Evolutionary conservation across 2,329 filamentous ascomycete species (phyloP).

Genomic region (Colletotrichum limetticola): DNA sequence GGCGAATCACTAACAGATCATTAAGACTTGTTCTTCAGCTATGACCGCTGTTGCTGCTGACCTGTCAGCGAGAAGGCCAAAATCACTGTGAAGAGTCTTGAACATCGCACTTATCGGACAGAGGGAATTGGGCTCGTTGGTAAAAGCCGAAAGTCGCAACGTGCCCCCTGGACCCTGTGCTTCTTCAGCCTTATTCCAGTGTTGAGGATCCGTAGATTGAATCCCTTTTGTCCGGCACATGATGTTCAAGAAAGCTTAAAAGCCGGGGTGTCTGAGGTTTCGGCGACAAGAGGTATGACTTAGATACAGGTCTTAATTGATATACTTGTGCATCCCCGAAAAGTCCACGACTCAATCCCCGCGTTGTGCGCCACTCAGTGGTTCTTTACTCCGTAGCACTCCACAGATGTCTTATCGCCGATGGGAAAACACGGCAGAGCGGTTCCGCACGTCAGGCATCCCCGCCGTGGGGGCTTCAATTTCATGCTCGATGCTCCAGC

Average conservation of each 20-base stretch:
- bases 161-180: background rate
- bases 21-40: background rate
- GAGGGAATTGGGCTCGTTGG: background rate
- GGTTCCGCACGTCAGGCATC: conserved; percentile 24
- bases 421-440: background rate
- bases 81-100: background rate
- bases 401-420: conserved; percentile 20
- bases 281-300: background rate
- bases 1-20: background rate
- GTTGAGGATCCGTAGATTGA: no score
- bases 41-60: background rate
- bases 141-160: background rate
- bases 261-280: background rate
- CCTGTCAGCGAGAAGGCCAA: background rate
- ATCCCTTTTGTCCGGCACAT: background rate
- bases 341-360: conserved; percentile 4
- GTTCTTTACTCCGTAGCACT: background rate
- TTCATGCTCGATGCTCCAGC: background rate
- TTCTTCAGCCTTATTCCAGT: no score
- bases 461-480: conserved; percentile 9
- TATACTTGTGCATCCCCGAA: background rate
- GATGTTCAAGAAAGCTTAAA: background rate
- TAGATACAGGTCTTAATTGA: background rate
- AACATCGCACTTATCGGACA: background rate
- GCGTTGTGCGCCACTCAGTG: background rate